phyloP scores from a whole-genome alignment of 129 eudicot genomes.

The Glebionis coronaria region DNA sequence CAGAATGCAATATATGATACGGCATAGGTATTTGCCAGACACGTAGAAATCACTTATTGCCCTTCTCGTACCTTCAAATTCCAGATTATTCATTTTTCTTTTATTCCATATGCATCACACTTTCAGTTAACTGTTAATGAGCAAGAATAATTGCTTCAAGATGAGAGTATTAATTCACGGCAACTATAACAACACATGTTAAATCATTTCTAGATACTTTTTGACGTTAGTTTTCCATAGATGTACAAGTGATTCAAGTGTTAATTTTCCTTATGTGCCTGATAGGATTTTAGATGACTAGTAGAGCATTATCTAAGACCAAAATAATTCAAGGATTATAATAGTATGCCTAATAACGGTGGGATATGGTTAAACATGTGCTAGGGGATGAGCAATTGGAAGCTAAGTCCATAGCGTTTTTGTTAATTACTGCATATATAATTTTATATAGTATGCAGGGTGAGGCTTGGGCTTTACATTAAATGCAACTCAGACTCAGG shows the following conservation, averaged over 20 bases:
- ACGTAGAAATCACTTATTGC: neutral
- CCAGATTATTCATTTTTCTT: no score
- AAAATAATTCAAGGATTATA: neutral
- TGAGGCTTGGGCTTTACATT: neutral
- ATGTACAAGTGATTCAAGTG: neutral
- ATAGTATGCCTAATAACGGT: neutral
- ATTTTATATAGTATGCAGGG: neutral
- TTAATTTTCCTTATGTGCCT: conserved; percentile 10
- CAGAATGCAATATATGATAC: conserved; percentile 7
- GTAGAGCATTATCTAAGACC: conserved; percentile 7
- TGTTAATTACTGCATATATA: neutral
- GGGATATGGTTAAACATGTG: neutral
- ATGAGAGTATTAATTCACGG: no score
- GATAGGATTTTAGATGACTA: conserved; percentile 12
- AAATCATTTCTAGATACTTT: no score
- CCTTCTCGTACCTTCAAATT: neutral
- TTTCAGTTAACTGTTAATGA: no score
- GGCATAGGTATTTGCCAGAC: conserved; percentile 9
- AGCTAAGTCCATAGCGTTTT: neutral
- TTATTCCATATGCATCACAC: no score
- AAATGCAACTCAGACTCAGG: neutral
- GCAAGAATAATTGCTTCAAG: no score
- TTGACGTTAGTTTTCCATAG: neutral
- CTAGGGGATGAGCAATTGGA: neutral
- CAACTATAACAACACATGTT: no score